phyloP scores from a whole-genome alignment of 768 basidiomycete species.

The Tephrocybe sp. region DNA sequence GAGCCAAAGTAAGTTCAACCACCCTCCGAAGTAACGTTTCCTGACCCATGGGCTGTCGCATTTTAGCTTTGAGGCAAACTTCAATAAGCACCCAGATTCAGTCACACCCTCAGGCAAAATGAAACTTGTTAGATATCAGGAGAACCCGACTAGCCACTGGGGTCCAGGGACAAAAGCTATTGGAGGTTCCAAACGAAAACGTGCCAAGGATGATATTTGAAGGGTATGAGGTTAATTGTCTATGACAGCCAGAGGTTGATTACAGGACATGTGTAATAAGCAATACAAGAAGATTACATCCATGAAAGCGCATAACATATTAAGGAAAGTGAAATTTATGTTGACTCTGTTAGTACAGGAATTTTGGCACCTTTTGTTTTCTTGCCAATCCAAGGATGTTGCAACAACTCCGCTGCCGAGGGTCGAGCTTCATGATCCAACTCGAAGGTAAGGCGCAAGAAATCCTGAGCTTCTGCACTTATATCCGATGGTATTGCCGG shows the following conservation, averaged over 20 bases:
- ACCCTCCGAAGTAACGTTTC: background rate
- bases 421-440: conserved; percentile 79
- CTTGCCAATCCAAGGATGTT: conserved; percentile 68
- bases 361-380: conserved; percentile 27
- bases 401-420: conserved; percentile 70
- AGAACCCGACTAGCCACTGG: conserved; percentile 91
- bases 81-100: conserved; percentile 68
- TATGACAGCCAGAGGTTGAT: background rate
- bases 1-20: conserved; percentile 50
- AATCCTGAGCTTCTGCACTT: conserved; percentile 82
- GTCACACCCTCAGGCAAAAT: conserved; percentile 58
- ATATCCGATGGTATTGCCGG: conserved; percentile 92
- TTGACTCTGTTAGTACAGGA: conserved; percentile 5
- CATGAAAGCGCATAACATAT: conserved; percentile 4
- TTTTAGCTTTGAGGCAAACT: conserved; percentile 62
- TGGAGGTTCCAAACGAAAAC: conserved; percentile 39
- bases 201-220: conserved; percentile 25
- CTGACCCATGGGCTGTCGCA: conserved; percentile 5
- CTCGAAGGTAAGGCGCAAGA: conserved; percentile 84
- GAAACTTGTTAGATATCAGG: conserved; percentile 85
- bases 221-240: background rate
- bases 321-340: conserved; percentile 10
- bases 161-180: conserved; percentile 75
- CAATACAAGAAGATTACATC: conserved; percentile 12
- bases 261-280: conserved; percentile 3